Conservation (phyloP, 2,329 filamentous ascomycete genomes). For the Didymella pomorum region DNA sequence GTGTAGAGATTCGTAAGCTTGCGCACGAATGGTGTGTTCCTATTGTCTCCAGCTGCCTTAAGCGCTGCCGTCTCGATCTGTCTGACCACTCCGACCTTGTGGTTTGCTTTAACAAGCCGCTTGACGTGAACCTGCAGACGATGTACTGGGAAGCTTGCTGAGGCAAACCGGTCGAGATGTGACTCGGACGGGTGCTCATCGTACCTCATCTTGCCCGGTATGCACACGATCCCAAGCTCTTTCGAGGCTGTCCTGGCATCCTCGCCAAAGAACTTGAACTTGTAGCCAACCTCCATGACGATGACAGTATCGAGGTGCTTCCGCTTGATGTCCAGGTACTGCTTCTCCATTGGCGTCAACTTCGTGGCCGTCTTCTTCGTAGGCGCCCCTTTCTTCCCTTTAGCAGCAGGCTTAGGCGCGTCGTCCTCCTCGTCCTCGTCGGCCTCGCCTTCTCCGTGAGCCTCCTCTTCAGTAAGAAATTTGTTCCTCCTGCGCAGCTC, state of each 20-base stretch:
- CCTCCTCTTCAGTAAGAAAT: conserved; percentile 63
- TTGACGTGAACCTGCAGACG: conserved; percentile 93
- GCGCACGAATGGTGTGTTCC: conserved; percentile 88
- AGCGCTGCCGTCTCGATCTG: conserved; percentile 95
- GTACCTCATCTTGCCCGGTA: conserved; percentile 92
- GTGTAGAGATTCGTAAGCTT: conserved; percentile 97
- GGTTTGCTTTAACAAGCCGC: conserved; percentile 85
- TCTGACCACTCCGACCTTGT: conserved; percentile 94
- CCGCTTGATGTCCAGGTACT: conserved; percentile 92
- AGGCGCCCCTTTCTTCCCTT: conserved; percentile 59
- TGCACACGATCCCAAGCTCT: conserved; percentile 93
- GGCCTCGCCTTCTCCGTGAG: conserved; percentile 58
- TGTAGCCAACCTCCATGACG: conserved; percentile 96
- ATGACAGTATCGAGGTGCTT: conserved; percentile 89
- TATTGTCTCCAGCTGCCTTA: conserved; percentile 94
- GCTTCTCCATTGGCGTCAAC: conserved; percentile 91
- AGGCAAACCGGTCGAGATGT: conserved; percentile 90
- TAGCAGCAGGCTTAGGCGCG: conserved; percentile 58
- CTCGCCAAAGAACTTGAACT: conserved; percentile 96
- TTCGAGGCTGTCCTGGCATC: conserved; percentile 90
- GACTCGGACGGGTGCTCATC: conserved; percentile 88
- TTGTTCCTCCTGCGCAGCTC: conserved; percentile 69
- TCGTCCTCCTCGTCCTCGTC: conserved; percentile 66
- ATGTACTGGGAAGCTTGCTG: conserved; percentile 93
- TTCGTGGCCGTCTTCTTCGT: conserved; percentile 80